These are phyloP conservation scores for Kurtzmaniella quercitrusa DNA, from an alignment of 1,139 yeast genomes.

Conservation along the genomic window DNA sequence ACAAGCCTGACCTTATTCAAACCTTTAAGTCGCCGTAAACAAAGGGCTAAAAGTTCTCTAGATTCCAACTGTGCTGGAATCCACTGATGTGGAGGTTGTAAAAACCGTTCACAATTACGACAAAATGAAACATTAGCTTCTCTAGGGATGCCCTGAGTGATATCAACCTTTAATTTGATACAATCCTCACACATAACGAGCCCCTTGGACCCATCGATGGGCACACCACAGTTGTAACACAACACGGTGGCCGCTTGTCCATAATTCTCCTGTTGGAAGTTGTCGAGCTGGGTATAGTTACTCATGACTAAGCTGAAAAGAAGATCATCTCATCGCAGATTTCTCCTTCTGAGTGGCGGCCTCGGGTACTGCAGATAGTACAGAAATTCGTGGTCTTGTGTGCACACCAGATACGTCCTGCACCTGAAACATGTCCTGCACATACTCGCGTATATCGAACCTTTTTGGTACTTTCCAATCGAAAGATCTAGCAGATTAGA, in stretches of 20 bases:
- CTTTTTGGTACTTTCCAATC: too few species aligned
- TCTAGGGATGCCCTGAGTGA: conserved; percentile 93
- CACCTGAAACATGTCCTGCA: too few species aligned
- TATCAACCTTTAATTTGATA: conserved; percentile 88
- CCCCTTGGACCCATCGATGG: conserved; percentile 94
- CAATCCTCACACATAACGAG: conserved; percentile 97
- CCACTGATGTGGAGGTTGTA: conserved; percentile 96
- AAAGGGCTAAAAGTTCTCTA: conserved; percentile 84
- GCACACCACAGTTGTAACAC: conserved; percentile 98
- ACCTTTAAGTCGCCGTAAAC: conserved; percentile 86
- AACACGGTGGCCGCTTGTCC: conserved; percentile 70
- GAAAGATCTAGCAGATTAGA: background rate
- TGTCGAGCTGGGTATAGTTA: conserved; percentile 44
- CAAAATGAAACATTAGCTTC: conserved; percentile 92
- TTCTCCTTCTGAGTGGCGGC: background rate
- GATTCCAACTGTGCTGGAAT: conserved; percentile 86
- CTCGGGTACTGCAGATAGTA: background rate
- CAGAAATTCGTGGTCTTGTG: background rate
- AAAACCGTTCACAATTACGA: conserved; percentile 92
- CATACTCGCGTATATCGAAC: too few species aligned
- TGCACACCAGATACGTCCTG: too few species aligned
- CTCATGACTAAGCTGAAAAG: conserved; percentile 31
- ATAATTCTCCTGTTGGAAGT: conserved; percentile 22
- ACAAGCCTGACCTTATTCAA: conserved; percentile 81
- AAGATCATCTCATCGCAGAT: conserved; percentile 7